phyloP scores from a whole-genome alignment of 768 basidiomycete species.

The Coprinellus micaceus region DNA sequence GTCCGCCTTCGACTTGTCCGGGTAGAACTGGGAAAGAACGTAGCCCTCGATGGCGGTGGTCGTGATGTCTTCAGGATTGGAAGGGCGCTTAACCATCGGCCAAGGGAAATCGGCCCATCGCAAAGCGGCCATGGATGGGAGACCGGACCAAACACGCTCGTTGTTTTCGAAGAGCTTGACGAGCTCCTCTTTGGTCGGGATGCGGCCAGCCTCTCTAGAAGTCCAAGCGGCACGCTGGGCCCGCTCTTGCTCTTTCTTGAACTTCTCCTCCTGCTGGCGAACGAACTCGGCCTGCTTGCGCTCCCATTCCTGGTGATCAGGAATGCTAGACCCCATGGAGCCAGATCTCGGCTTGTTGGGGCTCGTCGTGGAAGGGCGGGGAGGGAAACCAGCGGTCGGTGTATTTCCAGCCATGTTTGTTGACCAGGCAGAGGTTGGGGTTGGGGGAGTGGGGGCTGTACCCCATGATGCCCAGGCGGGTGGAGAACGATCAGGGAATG shows the following conservation, averaged over 20 bases:
- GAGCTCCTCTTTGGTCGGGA: slow-evolving; percentile 55
- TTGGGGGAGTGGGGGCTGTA: slow-evolving; percentile 18
- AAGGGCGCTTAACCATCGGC: slow-evolving; percentile 62
- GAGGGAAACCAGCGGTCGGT: slow-evolving; percentile 19
- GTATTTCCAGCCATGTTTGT: slow-evolving; percentile 26
- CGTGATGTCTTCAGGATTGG: slow-evolving; percentile 58
- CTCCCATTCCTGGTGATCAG: slow-evolving; percentile 45
- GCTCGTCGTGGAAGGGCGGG: slow-evolving; percentile 23
- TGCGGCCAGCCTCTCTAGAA: slow-evolving; percentile 48
- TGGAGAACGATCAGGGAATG: slow-evolving; percentile 18
- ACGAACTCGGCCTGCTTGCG: slow-evolving; percentile 63
- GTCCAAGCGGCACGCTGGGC: slow-evolving; percentile 48
- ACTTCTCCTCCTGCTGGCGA: slow-evolving; percentile 63
- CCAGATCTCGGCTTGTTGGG: slow-evolving; percentile 29
- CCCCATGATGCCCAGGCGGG: slow-evolving; percentile 28
- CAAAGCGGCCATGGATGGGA: slow-evolving; percentile 40
- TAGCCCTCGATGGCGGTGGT: slow-evolving; percentile 54
- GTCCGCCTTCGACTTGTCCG: slow-evolving; percentile 48
- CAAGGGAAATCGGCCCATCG: slow-evolving; percentile 72
- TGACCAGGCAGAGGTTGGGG: slow-evolving; percentile 21
- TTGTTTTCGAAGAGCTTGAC: slow-evolving; percentile 55
- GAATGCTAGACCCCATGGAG: slow-evolving; percentile 31
- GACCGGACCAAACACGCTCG: slow-evolving; percentile 56
- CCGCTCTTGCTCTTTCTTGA: slow-evolving; percentile 64
- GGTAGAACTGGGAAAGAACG: slow-evolving; percentile 54